Evolutionary conservation across 2,329 filamentous ascomycete genomes (phyloP), one percentile per base, ranked within the genome.

Genomic region (Epicoccum sorghinum): DNA sequence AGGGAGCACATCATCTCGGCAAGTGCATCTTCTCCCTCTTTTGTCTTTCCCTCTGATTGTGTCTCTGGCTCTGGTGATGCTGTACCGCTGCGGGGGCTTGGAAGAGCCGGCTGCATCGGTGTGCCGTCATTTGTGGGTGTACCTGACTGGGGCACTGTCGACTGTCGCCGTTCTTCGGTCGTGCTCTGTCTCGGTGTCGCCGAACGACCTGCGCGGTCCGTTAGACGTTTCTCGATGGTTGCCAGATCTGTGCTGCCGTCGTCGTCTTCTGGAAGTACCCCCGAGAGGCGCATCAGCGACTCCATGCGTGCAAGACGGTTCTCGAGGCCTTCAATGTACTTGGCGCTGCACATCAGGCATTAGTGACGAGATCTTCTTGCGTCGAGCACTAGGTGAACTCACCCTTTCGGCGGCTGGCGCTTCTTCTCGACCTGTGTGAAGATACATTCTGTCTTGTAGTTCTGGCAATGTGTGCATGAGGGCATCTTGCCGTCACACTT

Each of bases 361-460:
- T 23, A 22, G 52, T 61, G 61, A 40, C 23, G 24, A 13, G 10
- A 2, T 13, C 7, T 3, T 30, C 25, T 33, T 36, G 13, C 13
- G 41, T 6, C 7, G 7, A 7, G 24, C 32, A 22, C 6, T 9
- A 14, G 29, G 32, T 6, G 9, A 23, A 55, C 52, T 14, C 55
- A 96, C 92, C 95, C 93, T 82, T 98, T 99, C 1, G 93, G 95
- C 47, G 95, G 93, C 75, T 90, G 95, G 55, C 95, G 86, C 83
- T 99, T 99, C 86, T 99, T 99, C 80, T 99, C 95, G 33, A 98
- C 93, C 73, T 96, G 92, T 0, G 95, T 98, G 72, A 98, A 98
- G 65, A 96, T 86, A 75, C 93, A 99, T 67, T 96, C 92, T 4
- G 93, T 97, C 82, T 97, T 97, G 81, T 97, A 97, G 75, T 97